These are phyloP conservation scores for Xanthoconium stramineum DNA, from an alignment of 768 basidiomycete genomes.

Conservation along the genomic window DNA sequence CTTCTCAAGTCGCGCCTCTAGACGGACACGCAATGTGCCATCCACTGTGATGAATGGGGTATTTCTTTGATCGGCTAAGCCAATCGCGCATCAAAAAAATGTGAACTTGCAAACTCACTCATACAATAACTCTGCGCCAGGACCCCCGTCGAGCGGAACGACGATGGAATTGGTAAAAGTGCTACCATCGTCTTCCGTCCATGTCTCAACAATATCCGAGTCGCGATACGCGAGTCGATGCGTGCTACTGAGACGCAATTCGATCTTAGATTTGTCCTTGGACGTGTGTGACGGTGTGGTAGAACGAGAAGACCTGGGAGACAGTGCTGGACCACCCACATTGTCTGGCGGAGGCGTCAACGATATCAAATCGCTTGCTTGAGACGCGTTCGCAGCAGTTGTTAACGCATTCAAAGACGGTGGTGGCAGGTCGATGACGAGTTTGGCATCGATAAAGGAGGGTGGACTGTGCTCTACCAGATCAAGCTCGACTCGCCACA, in stretches of 20 bases:
- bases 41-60: constrained; percentile 46
- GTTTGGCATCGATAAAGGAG: constrained; percentile 51
- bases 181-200: constrained; percentile 4
- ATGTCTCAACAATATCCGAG: constrained; percentile 5
- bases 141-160: constrained; percentile 38
- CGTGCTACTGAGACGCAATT: constrained; percentile 31
- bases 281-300: neutral
- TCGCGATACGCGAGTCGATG: constrained; percentile 25
- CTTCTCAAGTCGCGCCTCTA: constrained; percentile 44
- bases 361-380: constrained; percentile 5
- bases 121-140: constrained; percentile 47
- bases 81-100: neutral
- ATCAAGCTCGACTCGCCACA: constrained; percentile 46
- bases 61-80: constrained; percentile 29
- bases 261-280: constrained; percentile 12
- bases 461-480: constrained; percentile 57
- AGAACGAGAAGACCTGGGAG: neutral
- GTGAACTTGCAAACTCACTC: constrained; percentile 38
- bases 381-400: neutral
- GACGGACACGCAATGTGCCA: constrained; percentile 41
- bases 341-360: constrained; percentile 1
- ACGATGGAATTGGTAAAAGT: constrained; percentile 31
- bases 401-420: neutral
- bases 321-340: neutral
- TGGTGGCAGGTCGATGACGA: constrained; percentile 41